Evolutionary conservation across 768 basidiomycete genomes (phyloP).

Genomic region (Lactifluus echinatus): DNA sequence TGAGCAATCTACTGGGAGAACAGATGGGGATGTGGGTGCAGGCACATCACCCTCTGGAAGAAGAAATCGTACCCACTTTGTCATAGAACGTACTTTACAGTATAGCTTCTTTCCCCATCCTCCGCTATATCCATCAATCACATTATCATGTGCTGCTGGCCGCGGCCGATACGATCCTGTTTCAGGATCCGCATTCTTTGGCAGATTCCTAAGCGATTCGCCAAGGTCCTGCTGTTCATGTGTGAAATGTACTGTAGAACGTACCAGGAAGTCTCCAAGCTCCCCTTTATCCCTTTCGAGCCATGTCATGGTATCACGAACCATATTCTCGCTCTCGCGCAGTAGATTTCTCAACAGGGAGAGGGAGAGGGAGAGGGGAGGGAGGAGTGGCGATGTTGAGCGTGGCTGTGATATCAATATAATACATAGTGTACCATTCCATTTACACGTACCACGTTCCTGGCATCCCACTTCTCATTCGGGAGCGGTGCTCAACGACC

Average conservation of each 20-base stretch:
- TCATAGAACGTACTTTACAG: too few relatives aligned
- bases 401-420: too few relatives aligned
- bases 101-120: too few relatives aligned
- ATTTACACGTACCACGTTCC: conserved; percentile 54
- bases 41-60: too few relatives aligned
- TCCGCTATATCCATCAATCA: too few relatives aligned
- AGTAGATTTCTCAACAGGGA: conserved; percentile 28
- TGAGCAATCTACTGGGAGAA: too few relatives aligned
- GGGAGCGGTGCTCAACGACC: conserved; percentile 46
- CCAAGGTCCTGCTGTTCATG: not conserved
- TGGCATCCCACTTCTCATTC: conserved; percentile 62
- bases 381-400: not conserved
- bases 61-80: too few relatives aligned
- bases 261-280: conserved; percentile 57
- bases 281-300: conserved; percentile 56
- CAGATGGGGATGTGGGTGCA: too few relatives aligned
- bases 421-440: too few relatives aligned
- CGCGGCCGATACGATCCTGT: conserved; percentile 41
- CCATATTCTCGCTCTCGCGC: conserved; percentile 75
- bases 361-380: not conserved
- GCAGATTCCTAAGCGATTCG: conserved; percentile 32
- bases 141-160: too few relatives aligned
- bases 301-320: conserved; percentile 53
- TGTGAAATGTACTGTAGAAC: conserved; percentile 28
- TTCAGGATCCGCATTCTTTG: conserved; percentile 33